A percentile compares a stretch with the other conserved stretches of the same genome.
Evolutionary conservation across 371 early-diverging fungal species (phyloP).

Genomic region (Mycotypha africana): DNA sequence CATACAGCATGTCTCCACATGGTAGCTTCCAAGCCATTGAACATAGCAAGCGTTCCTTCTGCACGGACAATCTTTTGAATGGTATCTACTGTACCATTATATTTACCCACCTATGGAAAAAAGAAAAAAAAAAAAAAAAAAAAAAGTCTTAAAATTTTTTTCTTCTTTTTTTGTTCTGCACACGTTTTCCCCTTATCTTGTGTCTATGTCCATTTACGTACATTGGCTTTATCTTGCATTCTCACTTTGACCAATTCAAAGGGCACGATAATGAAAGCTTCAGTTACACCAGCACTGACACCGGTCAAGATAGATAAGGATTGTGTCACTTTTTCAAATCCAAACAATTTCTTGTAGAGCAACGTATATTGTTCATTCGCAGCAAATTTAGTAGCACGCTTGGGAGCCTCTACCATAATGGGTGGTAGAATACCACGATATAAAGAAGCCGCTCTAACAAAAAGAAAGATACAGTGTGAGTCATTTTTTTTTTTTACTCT

Average conservation of each 20-base stretch:
- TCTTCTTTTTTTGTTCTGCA: neutral
- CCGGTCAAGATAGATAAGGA: constrained; percentile 84
- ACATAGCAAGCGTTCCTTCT: constrained; percentile 83
- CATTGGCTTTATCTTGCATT: constrained; percentile 79
- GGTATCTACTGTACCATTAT: constrained; percentile 70
- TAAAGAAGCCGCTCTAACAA: constrained; percentile 59
- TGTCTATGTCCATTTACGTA: constrained; percentile 21
- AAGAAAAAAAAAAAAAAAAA: neutral
- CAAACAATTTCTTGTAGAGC: constrained; percentile 65
- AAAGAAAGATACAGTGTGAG: constrained; percentile 1
- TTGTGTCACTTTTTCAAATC: constrained; percentile 69
- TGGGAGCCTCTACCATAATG: constrained; percentile 97
- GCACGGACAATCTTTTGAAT: constrained; percentile 65
- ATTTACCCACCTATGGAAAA: constrained; percentile 59
- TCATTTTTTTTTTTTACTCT: no score
- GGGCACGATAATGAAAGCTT: constrained; percentile 88
- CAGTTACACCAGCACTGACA: constrained; percentile 90
- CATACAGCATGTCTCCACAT: constrained; percentile 93
- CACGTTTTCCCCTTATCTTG: no score
- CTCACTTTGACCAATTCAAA: constrained; percentile 96
- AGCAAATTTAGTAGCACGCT: constrained; percentile 96
- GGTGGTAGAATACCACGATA: constrained; percentile 96
- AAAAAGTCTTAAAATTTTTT: no score
- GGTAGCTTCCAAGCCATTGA: constrained; percentile 92
- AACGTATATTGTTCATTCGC: constrained; percentile 87